Conservation (phyloP, 495 filamentous ascomycete species). For the Neurospora sp. region DNA sequence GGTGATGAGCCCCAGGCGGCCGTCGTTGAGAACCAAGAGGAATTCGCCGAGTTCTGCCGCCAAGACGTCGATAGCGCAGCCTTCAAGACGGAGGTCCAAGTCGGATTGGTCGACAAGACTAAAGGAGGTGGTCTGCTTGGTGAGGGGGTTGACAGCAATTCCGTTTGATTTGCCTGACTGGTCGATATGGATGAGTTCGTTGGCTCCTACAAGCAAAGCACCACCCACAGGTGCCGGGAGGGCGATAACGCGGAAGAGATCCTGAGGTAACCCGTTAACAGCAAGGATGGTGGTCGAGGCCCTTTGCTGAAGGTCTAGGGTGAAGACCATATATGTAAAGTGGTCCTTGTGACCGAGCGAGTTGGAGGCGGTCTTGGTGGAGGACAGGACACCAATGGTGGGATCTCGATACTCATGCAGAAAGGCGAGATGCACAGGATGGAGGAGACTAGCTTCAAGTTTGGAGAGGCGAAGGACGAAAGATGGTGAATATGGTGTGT, state of each 20-base stretch:
- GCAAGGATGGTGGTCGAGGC: slow-evolving; percentile 90
- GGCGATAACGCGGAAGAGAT: slow-evolving; percentile 75
- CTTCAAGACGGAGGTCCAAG: slow-evolving; percentile 69
- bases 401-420: slow-evolving; percentile 95
- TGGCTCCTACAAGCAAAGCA: slow-evolving; percentile 73
- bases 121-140: slow-evolving; percentile 68
- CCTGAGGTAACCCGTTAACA: slow-evolving; percentile 74
- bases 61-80: slow-evolving; percentile 67
- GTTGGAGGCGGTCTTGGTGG: slow-evolving; percentile 56
- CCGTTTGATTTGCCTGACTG: slow-evolving; percentile 90
- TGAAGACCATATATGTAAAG: slow-evolving; percentile 85
- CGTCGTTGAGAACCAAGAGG: slow-evolving; percentile 71
- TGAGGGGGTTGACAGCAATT: slow-evolving; percentile 88
- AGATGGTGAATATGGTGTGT: slow-evolving; percentile 78
- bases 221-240: slow-evolving; percentile 82
- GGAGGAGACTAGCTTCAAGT: slow-evolving; percentile 74
- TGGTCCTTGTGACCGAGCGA: slow-evolving; percentile 78
- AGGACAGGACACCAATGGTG: slow-evolving; percentile 88
- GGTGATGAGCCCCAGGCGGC: slow-evolving; percentile 61
- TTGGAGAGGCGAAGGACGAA: slow-evolving; percentile 80
- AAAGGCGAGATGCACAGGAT: slow-evolving; percentile 87
- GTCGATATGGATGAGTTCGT: slow-evolving; percentile 91
- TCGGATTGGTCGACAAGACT: slow-evolving; percentile 75
- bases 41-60: slow-evolving; percentile 67
- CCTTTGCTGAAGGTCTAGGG: slow-evolving; percentile 84